These are phyloP conservation scores for Metroxylon sagu DNA, from an alignment of 176 grass and related monocot genomes.

Conservation along the genomic window DNA sequence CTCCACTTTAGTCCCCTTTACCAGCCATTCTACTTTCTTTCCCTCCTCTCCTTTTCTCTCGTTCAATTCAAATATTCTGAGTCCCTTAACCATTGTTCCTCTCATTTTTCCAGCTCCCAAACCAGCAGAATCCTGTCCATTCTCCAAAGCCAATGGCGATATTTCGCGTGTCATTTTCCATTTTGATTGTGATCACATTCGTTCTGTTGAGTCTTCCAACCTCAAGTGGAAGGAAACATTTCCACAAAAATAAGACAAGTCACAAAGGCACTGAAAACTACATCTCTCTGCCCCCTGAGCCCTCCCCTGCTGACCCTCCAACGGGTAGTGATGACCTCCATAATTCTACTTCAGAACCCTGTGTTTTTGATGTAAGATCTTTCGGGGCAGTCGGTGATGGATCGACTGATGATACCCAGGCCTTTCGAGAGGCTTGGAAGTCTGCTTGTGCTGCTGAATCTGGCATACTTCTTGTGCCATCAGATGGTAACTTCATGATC, in stretches of 20 bases:
- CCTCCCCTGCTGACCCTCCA: conserved; percentile 22
- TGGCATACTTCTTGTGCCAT: conserved; percentile 41
- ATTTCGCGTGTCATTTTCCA: background rate
- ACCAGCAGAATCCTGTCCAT: no score
- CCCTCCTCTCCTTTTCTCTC: background rate
- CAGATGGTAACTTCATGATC: conserved; percentile 65
- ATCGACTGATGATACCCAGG: conserved; percentile 39
- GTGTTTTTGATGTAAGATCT: conserved; percentile 48
- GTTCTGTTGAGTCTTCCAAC: conserved; percentile 14
- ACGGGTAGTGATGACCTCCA: background rate
- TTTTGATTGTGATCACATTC: conserved; percentile 14
- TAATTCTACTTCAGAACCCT: background rate
- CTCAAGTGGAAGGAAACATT: conserved; percentile 25
- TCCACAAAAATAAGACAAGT: conserved; percentile 34
- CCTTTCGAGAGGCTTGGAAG: conserved; percentile 66
- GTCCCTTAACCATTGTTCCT: background rate
- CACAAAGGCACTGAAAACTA: conserved; percentile 10
- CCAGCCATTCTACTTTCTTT: background rate
- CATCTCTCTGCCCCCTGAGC: conserved; percentile 38
- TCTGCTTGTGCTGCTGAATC: conserved; percentile 29
- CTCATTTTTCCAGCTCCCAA: background rate
- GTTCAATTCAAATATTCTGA: background rate
- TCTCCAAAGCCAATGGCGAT: background rate
- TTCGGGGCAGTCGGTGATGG: conserved; percentile 54
- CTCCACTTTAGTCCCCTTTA: background rate